Evolutionary conservation across 1,139 yeast genomes (phyloP).

Genomic region (Sugiyamaella pinicola): DNA sequence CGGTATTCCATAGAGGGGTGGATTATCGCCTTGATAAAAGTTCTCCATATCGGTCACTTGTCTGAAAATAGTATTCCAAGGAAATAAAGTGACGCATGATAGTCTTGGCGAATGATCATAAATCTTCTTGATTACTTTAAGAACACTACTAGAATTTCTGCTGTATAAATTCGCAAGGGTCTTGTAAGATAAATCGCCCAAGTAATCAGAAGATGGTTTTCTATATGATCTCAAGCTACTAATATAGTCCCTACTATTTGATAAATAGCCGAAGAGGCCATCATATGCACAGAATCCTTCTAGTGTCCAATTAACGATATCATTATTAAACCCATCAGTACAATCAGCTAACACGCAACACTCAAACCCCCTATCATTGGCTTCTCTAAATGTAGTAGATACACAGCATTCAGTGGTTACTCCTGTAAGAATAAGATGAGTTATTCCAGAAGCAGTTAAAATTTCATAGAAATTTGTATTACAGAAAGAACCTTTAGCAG

Average conservation of each 20-base stretch:
- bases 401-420: conserved; percentile 42
- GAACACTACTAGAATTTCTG: not conserved
- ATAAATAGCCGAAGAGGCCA: conserved; percentile 37
- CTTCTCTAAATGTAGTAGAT: conserved; percentile 39
- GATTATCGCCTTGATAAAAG: conserved; percentile 11
- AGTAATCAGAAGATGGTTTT: conserved; percentile 8
- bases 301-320: conserved; percentile 34
- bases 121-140: not conserved
- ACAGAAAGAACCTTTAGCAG: conserved; percentile 40
- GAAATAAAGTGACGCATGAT: not conserved
- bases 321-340: conserved; percentile 37
- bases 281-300: conserved; percentile 38
- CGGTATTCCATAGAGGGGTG: conserved; percentile 22
- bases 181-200: not conserved
- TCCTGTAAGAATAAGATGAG: conserved; percentile 37
- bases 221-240: conserved; percentile 13
- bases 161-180: not conserved
- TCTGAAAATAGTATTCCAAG: not conserved
- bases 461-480: conserved; percentile 38
- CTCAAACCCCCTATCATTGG: conserved; percentile 40
- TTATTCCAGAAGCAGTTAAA: conserved; percentile 36
- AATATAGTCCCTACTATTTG: conserved; percentile 21
- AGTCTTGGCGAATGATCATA: not conserved
- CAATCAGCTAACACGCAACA: conserved; percentile 39
- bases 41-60: not conserved